phyloP scores from a whole-genome alignment of 2,329 filamentous ascomycete species.

The Hypoxylon sp. region DNA sequence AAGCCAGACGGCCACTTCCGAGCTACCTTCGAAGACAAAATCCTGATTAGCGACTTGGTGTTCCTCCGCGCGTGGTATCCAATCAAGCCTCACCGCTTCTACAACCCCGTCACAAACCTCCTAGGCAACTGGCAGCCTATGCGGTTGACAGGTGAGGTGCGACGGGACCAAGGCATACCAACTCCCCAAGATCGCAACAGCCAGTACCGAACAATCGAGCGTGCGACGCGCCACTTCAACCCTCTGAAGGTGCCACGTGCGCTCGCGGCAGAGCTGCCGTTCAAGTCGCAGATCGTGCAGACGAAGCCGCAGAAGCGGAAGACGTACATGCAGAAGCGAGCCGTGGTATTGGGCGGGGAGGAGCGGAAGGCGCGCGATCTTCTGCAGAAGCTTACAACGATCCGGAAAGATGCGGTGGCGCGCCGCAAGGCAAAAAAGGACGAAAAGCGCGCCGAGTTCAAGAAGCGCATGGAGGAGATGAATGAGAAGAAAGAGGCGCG shows the following conservation, averaged over 20 bases:
- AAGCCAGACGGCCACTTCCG: constrained; percentile 97
- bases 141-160: constrained; percentile 93
- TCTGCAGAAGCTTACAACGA: constrained; percentile 91
- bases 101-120: constrained; percentile 95
- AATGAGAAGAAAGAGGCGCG: constrained; percentile 87
- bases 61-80: constrained; percentile 98
- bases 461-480: constrained; percentile 85
- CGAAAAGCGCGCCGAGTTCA: constrained; percentile 83
- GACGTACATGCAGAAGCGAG: constrained; percentile 96
- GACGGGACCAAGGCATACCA: constrained; percentile 79
- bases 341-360: constrained; percentile 86
- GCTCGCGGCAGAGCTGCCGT: constrained; percentile 87
- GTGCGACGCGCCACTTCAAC: constrained; percentile 82
- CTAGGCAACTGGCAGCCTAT: constrained; percentile 90
- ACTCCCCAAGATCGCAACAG: constrained; percentile 88
- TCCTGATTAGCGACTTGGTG: constrained; percentile 95
- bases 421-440: constrained; percentile 90
- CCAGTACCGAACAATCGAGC: constrained; percentile 81
- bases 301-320: constrained; percentile 84
- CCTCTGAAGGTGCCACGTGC: constrained; percentile 81
- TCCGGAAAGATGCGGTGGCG: constrained; percentile 90
- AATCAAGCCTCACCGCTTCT: constrained; percentile 94
- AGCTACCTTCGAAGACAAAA: constrained; percentile 98
- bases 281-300: constrained; percentile 88
- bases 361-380: constrained; percentile 90